These are phyloP conservation scores for Calonectria multiphialidica DNA, from an alignment of 2,329 filamentous ascomycete species.

Conservation along the genomic window DNA sequence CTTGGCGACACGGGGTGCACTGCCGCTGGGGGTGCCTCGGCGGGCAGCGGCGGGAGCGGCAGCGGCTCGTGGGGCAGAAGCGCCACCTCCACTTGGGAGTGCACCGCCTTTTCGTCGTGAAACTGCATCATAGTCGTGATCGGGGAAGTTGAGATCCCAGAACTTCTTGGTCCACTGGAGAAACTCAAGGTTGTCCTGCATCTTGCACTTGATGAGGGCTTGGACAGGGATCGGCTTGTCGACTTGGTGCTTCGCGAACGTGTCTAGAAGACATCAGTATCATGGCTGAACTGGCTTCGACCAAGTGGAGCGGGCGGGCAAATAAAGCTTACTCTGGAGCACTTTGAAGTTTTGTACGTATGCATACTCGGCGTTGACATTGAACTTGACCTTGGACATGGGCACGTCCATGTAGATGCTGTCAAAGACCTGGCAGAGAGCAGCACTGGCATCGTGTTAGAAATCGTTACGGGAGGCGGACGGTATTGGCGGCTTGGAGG, in stretches of 20 bases:
- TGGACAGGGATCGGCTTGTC: constrained; percentile 93
- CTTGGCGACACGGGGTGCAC: constrained; percentile 61
- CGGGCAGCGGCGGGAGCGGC: constrained; percentile 63
- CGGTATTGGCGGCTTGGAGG: constrained; percentile 22
- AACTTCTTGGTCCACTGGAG: constrained; percentile 96
- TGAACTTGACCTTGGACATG: constrained; percentile 98
- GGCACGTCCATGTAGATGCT: constrained; percentile 97
- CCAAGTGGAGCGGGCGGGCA: neutral
- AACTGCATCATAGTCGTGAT: constrained; percentile 95
- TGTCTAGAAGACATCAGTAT: constrained; percentile 64
- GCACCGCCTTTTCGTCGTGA: constrained; percentile 83
- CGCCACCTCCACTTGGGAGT: constrained; percentile 62
- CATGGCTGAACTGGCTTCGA: neutral
- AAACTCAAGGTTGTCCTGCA: constrained; percentile 99
- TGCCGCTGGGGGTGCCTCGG: constrained; percentile 72
- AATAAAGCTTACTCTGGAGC: constrained; percentile 80
- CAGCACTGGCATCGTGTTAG: constrained; percentile 72
- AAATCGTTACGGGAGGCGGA: constrained; percentile 24
- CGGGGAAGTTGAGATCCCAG: constrained; percentile 98
- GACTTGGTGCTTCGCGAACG: constrained; percentile 87
- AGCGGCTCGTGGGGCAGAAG: constrained; percentile 61
- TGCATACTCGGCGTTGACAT: constrained; percentile 95
- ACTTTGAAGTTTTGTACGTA: constrained; percentile 99
- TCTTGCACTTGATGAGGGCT: constrained; percentile 95
- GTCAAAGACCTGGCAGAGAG: constrained; percentile 97